Evolutionary conservation across 1,284 basidiomycete genomes (phyloP).

Genomic region (Sanghuangporus weigelae): DNA sequence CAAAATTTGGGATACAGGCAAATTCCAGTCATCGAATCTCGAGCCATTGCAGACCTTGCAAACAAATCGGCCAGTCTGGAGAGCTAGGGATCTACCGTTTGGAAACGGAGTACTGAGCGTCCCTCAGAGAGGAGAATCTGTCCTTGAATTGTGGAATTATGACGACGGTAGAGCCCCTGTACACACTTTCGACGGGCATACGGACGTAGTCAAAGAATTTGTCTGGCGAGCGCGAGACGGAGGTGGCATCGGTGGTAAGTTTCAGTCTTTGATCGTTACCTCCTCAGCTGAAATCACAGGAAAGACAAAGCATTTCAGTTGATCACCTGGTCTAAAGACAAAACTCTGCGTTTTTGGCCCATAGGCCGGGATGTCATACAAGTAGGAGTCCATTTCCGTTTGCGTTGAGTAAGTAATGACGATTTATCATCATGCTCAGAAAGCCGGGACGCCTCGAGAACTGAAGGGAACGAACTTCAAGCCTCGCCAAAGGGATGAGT

Average conservation of each 20-base stretch:
- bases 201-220: conserved; percentile 95
- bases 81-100: conserved; percentile 90
- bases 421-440: conserved; percentile 14
- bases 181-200: conserved; percentile 82
- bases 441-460: conserved; percentile 20
- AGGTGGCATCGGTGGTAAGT: conserved; percentile 33
- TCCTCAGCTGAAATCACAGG: conserved; percentile 30
- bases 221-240: conserved; percentile 80
- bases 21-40: conserved; percentile 21
- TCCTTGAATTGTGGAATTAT: conserved; percentile 79
- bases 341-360: conserved; percentile 90
- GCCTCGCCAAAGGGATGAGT: conserved; percentile 21
- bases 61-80: conserved; percentile 90
- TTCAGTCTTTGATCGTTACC: not conserved
- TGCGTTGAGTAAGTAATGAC: not conserved
- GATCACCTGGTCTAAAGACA: conserved; percentile 96
- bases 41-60: conserved; percentile 57
- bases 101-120: conserved; percentile 86
- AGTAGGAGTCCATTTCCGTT: conserved; percentile 31
- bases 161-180: conserved; percentile 50
- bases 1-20: conserved; percentile 72
- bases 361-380: conserved; percentile 68
- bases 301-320: conserved; percentile 77
- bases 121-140: conserved; percentile 84
- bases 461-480: not conserved